Base-by-base conservation (phyloP, 2,329 filamentous ascomycete genomes). In the Aphanoascus verrucosus region DNA sequence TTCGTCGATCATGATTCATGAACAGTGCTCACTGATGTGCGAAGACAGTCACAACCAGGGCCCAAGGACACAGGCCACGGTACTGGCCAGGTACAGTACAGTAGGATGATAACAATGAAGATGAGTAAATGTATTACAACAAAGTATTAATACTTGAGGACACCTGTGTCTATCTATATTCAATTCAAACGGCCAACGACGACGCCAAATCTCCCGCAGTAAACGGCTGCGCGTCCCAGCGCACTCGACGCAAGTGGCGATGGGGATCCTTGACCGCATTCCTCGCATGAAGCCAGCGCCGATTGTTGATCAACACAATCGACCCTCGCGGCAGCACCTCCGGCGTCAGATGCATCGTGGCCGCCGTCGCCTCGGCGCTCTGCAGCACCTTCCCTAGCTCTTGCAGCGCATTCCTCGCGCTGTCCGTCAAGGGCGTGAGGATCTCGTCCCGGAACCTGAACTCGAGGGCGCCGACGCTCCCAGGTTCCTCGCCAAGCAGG, bases 241-340 rank as follows among this genome's bases (percentile, higher is more conserved):
- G 56, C 4, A 70, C 63, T 17, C 68, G 58, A 7, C 67, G 62
- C 34, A 70, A 56, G 57, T 69, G 67, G 14, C 67, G 62, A n/a
- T 62, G 52, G 2, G 63, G 65, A 55, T 70, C 68, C 19, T 61
- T 67, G 20, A 70, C 63, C 31, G 63, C 56, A 51, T 61, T 67
- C 34, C 67, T 60, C 7, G 64, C 64, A 62, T 71, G 68, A 8
- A 71, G 54, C 65, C 67, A 70, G 35, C 62, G 62, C 3, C 63
- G 52, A 52, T 71, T 69, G 56, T 70, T 67, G 15, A 70, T 56
- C 28, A 69, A 53, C n/a, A 70, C 55, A 20, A 70, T 62, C 15
- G 64, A 63, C 1, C 62, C 62, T 14, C 58, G 53, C 0, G 63
- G 65, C 43, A 70, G 53, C 1, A 55, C 43, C 8, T 63, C 55